Percentiles rank a stretch among this genome's conserved stretches.
Evolutionary conservation across 768 basidiomycete genomes (phyloP).

Genomic region (Chalciporus piperatus): DNA sequence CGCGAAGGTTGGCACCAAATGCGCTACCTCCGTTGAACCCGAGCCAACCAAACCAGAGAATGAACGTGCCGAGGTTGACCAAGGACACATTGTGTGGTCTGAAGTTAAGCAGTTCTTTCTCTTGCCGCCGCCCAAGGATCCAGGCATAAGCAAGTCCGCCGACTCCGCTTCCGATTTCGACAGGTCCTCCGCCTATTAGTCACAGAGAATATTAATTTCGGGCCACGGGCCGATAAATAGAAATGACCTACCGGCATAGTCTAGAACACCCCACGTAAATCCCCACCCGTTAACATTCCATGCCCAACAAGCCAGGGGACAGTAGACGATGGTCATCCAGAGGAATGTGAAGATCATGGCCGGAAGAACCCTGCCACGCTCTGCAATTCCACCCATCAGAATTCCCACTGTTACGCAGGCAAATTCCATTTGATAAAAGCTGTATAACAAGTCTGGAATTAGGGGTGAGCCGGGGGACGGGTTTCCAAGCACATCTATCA

Average conservation of each 20-base stretch:
- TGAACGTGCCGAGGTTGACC: slow-evolving; percentile 79
- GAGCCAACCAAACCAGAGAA: slow-evolving; percentile 86
- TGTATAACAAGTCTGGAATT: slow-evolving; percentile 80
- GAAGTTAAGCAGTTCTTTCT: slow-evolving; percentile 72
- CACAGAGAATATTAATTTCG: background rate
- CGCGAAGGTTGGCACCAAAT: slow-evolving; percentile 84
- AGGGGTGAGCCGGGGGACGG: slow-evolving; percentile 79
- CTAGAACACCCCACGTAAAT: slow-evolving; percentile 78
- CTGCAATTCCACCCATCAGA: slow-evolving; percentile 77
- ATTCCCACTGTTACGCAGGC: slow-evolving; percentile 79
- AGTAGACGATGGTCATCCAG: slow-evolving; percentile 88
- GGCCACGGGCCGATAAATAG: slow-evolving; percentile 3
- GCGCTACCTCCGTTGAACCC: slow-evolving; percentile 93
- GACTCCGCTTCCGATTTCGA: slow-evolving; percentile 84
- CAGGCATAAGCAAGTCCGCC: slow-evolving; percentile 83
- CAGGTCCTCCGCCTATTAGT: slow-evolving; percentile 71
- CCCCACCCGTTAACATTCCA: slow-evolving; percentile 86
- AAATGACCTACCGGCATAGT: slow-evolving; percentile 69
- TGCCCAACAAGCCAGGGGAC: slow-evolving; percentile 82
- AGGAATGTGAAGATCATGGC: slow-evolving; percentile 77
- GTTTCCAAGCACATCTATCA: slow-evolving; percentile 64
- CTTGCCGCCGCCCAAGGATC: slow-evolving; percentile 79
- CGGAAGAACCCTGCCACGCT: slow-evolving; percentile 81
- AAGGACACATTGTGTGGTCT: slow-evolving; percentile 85
- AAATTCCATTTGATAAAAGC: slow-evolving; percentile 87